A percentile compares a stretch with the other conserved stretches of the same genome.
Evolutionary conservation across 75 land plant genomes (phyloP).

Genomic region (Cryptomeria japonica): DNA sequence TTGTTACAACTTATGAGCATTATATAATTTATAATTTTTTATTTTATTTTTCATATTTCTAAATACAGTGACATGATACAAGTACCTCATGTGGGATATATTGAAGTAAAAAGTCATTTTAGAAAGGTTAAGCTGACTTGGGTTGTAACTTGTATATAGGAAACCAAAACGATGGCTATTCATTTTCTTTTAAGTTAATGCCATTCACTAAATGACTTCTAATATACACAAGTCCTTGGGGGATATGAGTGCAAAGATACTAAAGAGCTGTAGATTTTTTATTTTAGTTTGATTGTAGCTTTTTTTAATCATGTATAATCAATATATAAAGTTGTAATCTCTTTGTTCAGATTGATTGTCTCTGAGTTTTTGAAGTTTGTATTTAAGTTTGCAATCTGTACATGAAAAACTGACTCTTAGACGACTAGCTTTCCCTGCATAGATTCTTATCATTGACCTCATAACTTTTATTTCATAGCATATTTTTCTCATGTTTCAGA

Average conservation of each 20-base stretch:
- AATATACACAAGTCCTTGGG: neutral
- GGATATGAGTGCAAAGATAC: neutral
- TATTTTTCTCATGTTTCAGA: constrained; percentile 43
- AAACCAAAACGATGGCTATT: neutral
- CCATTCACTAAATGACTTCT: neutral
- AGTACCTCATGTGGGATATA: no score
- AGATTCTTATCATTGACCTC: neutral
- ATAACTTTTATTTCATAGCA: neutral
- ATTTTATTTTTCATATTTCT: no score
- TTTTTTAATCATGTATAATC: neutral
- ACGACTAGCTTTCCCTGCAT: neutral
- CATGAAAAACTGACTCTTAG: neutral
- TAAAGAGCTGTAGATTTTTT: neutral
- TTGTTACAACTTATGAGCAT: no score
- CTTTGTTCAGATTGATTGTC: neutral
- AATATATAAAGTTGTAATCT: neutral
- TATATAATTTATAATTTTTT: no score
- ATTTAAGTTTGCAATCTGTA: neutral
- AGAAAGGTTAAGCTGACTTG: neutral
- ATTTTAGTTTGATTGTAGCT: no score
- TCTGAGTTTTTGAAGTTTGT: neutral
- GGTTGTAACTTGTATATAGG: neutral
- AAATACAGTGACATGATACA: no score
- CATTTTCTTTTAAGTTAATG: neutral
- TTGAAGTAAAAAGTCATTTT: neutral